Percentiles rank a stretch among this genome's conserved stretches.
Conservation (phyloP, 2,329 filamentous ascomycete genomes). For the Alternaria sp. region DNA sequence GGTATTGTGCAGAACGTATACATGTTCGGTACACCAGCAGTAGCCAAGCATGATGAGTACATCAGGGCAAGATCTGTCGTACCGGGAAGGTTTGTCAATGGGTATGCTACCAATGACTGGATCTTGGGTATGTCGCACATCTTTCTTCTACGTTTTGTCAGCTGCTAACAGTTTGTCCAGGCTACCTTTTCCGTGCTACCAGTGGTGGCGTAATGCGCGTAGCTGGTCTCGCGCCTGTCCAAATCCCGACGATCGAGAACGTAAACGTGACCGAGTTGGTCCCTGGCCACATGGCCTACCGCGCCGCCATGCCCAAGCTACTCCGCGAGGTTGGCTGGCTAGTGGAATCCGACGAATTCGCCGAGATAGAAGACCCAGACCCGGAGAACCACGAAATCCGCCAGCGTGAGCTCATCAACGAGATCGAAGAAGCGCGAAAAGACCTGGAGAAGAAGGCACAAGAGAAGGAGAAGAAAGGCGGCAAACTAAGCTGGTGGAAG, state of each 20-base stretch:
- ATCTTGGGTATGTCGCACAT: slow-evolving; percentile 68
- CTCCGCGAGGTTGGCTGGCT: slow-evolving; percentile 88
- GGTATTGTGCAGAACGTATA: slow-evolving; percentile 95
- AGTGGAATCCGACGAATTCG: slow-evolving; percentile 91
- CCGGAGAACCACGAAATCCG: slow-evolving; percentile 88
- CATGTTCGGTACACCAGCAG: slow-evolving; percentile 88
- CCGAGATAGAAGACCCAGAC: slow-evolving; percentile 95
- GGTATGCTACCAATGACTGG: slow-evolving; percentile 95
- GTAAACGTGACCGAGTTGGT: slow-evolving; percentile 86
- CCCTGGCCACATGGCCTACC: slow-evolving; percentile 95
- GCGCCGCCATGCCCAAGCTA: slow-evolving; percentile 86
- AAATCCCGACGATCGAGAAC: slow-evolving; percentile 87
- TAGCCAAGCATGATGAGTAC: slow-evolving; percentile 91
- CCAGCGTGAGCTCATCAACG: slow-evolving; percentile 91
- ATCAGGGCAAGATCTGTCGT: slow-evolving; percentile 81
- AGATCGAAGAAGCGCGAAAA: slow-evolving; percentile 93
- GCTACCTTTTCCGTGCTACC: slow-evolving; percentile 93
- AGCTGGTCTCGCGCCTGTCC: slow-evolving; percentile 79
- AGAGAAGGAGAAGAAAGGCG: slow-evolving; percentile 66
- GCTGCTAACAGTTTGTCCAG: slow-evolving; percentile 36
- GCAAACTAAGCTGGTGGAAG: slow-evolving; percentile 73
- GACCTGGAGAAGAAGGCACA: slow-evolving; percentile 75
- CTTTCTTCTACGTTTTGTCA: background rate
- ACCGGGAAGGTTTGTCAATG: slow-evolving; percentile 91
- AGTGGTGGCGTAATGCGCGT: slow-evolving; percentile 89